phyloP scores from a whole-genome alignment of 495 filamentous ascomycete species.

The Aspergillus steynii region DNA sequence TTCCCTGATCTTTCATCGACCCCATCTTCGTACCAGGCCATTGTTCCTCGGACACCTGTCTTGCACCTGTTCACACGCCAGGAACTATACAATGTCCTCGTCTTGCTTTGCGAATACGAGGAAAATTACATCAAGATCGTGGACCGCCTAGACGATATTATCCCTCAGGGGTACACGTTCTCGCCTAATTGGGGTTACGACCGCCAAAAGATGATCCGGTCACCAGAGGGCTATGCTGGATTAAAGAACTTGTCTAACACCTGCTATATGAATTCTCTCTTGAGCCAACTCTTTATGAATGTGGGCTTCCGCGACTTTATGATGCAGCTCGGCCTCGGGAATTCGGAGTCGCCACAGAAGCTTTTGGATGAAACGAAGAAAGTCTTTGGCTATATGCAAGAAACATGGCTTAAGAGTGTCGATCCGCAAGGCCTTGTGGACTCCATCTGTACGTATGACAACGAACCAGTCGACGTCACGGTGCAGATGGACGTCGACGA shows the following conservation, averaged over 20 bases:
- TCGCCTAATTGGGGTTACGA: conserved; percentile 62
- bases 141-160: conserved; percentile 52
- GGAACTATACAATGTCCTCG: conserved; percentile 64
- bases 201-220: conserved; percentile 66
- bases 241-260: conserved; percentile 91
- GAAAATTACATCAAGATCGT: conserved; percentile 53
- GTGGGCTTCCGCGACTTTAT: conserved; percentile 84
- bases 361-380: conserved; percentile 76
- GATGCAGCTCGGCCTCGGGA: conserved; percentile 58
- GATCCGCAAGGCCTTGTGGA: conserved; percentile 73
- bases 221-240: conserved; percentile 76
- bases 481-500: conserved; percentile 98
- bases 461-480: conserved; percentile 78
- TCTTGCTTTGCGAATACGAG: conserved; percentile 57
- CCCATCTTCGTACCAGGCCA: conserved; percentile 11
- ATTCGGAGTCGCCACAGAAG: conserved; percentile 57
- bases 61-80: conserved; percentile 58
- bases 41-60: conserved; percentile 44
- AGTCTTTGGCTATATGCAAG: conserved; percentile 85
- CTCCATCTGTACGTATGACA: conserved; percentile 80
- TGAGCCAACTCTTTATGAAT: conserved; percentile 98
- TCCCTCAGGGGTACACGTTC: conserved; percentile 55
- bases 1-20: conserved; percentile 60
- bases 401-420: conserved; percentile 67
- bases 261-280: conserved; percentile 94